Evolutionary conservation across 2,329 filamentous ascomycete genomes (phyloP).

Genomic region (Bipolaris oryzae): DNA sequence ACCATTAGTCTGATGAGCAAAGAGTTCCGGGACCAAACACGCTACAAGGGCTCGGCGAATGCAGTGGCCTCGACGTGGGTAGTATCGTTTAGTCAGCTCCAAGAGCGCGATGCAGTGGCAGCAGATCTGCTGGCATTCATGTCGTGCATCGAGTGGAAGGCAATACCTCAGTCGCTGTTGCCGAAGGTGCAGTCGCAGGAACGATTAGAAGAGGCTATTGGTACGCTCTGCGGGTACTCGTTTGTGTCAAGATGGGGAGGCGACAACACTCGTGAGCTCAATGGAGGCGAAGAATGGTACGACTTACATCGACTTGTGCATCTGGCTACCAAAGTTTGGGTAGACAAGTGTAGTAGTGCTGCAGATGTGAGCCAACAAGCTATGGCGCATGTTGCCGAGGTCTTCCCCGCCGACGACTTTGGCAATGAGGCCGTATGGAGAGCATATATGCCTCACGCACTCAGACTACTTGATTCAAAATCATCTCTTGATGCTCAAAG

Average conservation of each 20-base stretch:
- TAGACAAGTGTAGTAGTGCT: background rate
- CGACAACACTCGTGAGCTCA: background rate
- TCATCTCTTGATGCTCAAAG: background rate
- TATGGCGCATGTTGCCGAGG: slow-evolving; percentile 8
- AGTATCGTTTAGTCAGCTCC: slow-evolving; percentile 50
- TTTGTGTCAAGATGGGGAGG: slow-evolving; percentile 21
- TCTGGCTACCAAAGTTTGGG: slow-evolving; percentile 17
- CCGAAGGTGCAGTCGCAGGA: slow-evolving; percentile 13
- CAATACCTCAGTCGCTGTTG: slow-evolving; percentile 23
- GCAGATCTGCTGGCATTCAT: slow-evolving; percentile 49
- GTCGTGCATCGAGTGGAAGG: slow-evolving; percentile 22
- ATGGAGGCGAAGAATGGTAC: slow-evolving; percentile 3
- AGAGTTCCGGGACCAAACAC: slow-evolving; percentile 49
- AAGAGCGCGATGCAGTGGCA: slow-evolving; percentile 35
- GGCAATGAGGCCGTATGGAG: slow-evolving; percentile 17
- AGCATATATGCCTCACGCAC: slow-evolving; percentile 20
- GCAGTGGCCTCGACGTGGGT: slow-evolving; percentile 53
- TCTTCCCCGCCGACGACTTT: slow-evolving; percentile 17
- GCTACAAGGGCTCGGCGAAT: slow-evolving; percentile 46
- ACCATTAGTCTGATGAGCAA: slow-evolving; percentile 43
- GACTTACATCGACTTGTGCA: slow-evolving; percentile 24
- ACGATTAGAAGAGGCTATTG: slow-evolving; percentile 26
- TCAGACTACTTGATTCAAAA: slow-evolving; percentile 9
- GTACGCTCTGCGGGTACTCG: slow-evolving; percentile 31
- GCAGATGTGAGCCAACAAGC: background rate